Conservation (phyloP, 2,329 filamentous ascomycete genomes). For the Ophiostoma himal-ulmi region DNA sequence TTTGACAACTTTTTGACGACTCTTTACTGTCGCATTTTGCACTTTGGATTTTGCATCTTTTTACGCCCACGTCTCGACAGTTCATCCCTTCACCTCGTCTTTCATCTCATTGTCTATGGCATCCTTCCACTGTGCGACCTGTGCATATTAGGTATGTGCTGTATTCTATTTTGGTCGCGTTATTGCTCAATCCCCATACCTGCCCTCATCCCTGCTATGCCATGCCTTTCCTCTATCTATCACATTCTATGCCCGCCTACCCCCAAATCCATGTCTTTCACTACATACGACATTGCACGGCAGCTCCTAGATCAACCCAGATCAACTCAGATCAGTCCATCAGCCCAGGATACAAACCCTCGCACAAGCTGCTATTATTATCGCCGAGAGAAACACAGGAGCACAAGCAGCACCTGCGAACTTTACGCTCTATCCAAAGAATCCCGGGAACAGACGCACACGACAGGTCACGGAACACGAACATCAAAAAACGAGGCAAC, state of each 20-base stretch:
- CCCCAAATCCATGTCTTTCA: background rate
- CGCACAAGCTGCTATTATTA: conserved; percentile 1
- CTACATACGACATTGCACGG: background rate
- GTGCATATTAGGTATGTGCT: background rate
- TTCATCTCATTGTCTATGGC: background rate
- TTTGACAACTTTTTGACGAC: background rate
- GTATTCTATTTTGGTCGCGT: background rate
- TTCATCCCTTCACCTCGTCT: background rate
- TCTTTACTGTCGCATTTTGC: background rate
- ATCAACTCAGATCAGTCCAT: background rate
- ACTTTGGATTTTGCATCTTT: background rate
- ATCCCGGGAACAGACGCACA: background rate
- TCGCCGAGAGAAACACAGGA: background rate
- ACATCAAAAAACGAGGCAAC: background rate
- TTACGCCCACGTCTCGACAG: background rate
- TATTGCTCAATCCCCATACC: background rate
- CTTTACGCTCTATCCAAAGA: background rate
- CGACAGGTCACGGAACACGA: background rate
- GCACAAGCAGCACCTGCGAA: background rate
- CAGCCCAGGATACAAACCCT: background rate
- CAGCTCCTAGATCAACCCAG: background rate
- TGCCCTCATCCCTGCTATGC: background rate
- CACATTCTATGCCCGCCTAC: background rate
- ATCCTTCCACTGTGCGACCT: background rate
- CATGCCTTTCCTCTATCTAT: background rate